Base-by-base conservation (phyloP, 1,139 yeast species). In the Sugiyamaella castrensis region DNA sequence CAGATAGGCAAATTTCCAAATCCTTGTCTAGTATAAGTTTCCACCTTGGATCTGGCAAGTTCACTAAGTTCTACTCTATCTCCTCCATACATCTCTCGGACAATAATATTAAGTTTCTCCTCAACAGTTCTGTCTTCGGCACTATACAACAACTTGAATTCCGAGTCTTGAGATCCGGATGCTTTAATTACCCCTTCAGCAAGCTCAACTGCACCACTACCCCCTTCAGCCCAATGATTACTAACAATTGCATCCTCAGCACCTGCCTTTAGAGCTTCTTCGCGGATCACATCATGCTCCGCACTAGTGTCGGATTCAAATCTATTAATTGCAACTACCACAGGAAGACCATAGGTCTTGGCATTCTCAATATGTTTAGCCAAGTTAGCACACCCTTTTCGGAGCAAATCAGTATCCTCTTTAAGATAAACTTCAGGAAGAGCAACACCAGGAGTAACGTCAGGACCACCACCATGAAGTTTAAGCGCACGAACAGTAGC, bases 141-240 rank as follows among this genome's bases (percentile, higher is more conserved):
- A 46, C 81, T 83, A 70, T 92, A 88, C 61, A 91, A 77, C 72
- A 84, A 82, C 62, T 82, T 74, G 76, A 86, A 84, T 57, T 74
- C 72, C 37, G 67, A 66, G 63, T 81, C 76, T 50, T 91, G 79
- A 46, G 54, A 48, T 40, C 66, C 59, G 45, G 68, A 56, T 40
- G 95, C 95, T 53, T 76, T 74, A 57, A 89, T 80, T 52, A 91
- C 94, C 55, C 95, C 95, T 51, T 83, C 65, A 51, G 98, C 98
- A 58, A 92, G 80, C 53, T 79, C 85, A 55, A 87, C 79, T 8
- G 98, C 98, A 63, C 98, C 98, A 60, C 75, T 74, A 60, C 98
- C 98, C 73, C 98, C 98, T 74, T 88, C 86, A 70, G 87, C 96
- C 97, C 97, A 92, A 72, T 92, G 98, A 76, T 87, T 86, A 26